These are phyloP conservation scores for Xerocomus nothofagi DNA, from an alignment of 1,284 basidiomycete species.

Conservation along the genomic window DNA sequence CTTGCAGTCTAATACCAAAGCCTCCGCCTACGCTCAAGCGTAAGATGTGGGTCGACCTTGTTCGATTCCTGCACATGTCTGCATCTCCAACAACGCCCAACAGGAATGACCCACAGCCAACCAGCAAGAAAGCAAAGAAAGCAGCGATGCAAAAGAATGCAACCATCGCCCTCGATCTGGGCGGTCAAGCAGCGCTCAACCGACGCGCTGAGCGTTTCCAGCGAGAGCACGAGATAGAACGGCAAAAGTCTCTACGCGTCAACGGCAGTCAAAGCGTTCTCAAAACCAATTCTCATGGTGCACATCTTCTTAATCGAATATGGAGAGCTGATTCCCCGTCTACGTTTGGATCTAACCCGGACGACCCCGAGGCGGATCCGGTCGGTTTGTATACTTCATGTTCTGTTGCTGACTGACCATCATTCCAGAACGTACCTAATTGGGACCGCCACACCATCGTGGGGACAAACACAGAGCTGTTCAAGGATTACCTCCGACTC, in stretches of 20 bases:
- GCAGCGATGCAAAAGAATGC: conserved; percentile 46
- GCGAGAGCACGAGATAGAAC: conserved; percentile 79
- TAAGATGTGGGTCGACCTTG: conserved; percentile 51
- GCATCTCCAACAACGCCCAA: conserved; percentile 12
- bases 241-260: conserved; percentile 50
- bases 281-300: conserved; percentile 50
- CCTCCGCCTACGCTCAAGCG: conserved; percentile 61
- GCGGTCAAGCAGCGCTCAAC: conserved; percentile 66
- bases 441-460: conserved; percentile 98
- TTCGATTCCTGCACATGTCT: not conserved
- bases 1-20: conserved; percentile 63
- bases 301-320: conserved; percentile 51
- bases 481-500: conserved; percentile 95
- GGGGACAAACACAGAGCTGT: conserved; percentile 84
- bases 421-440: conserved; percentile 88
- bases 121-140: conserved; percentile 73
- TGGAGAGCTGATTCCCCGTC: conserved; percentile 46
- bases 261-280: conserved; percentile 38
- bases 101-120: conserved; percentile 42
- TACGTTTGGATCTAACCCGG: conserved; percentile 44
- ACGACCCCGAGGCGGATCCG: conserved; percentile 70
- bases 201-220: conserved; percentile 76
- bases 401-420: conserved; percentile 12
- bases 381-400: conserved; percentile 43
- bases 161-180: conserved; percentile 47